Base-by-base conservation (phyloP, 345 rosid genomes). In the Theobroma cacao region DNA sequence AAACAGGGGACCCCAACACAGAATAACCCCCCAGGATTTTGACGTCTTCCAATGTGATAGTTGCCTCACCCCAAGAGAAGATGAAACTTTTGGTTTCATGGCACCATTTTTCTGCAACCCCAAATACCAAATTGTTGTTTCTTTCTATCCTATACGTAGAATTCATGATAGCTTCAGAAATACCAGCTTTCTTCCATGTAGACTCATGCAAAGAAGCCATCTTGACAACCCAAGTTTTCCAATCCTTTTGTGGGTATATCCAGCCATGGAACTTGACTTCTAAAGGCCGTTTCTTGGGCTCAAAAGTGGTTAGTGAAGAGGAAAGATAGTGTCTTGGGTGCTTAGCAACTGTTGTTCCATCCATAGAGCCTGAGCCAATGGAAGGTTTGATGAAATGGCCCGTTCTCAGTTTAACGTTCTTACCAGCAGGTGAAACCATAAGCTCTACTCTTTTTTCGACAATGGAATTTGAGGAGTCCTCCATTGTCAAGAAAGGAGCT, bases 31-130 rank as follows among this genome's bases (percentile, higher is more conserved):
- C 80, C 2, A 83, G 71, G 13, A 88, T 13, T 83, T 74, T 55
- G 62, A 87, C 77, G 53, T 88, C 91, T 72, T 91, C 91, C 6
- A 88, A 75, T 0, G 92, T 85, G 2, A 90, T 7, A 2, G 87
- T 87, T 3, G 92, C 85, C 76, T 86, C 93, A 36, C 92, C 95
- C 92, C 87, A 91, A 1, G 83, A 72, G 24, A 89, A 89, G 14
- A 88, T 56, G 53, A 91, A 91, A 0, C 86, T 78, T 17, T 86
- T 84, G 10, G 91, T 87, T 9, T 84, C 82, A 28, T 85, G 86
- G 38, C 87, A 82, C 89, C 93, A 89, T 70, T 53, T 86, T 77
- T 86, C 85, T 3, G 87, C 89, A 30, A 89, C 20, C 69, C 65
- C 82, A 43, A 87, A 18, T 38, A 88, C 38, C 15, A 87, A 68